Evolutionary conservation across 129 eudicot species (phyloP), one percentile per base, ranked within the genome.

Genomic region (Pittosporum tobira): DNA sequence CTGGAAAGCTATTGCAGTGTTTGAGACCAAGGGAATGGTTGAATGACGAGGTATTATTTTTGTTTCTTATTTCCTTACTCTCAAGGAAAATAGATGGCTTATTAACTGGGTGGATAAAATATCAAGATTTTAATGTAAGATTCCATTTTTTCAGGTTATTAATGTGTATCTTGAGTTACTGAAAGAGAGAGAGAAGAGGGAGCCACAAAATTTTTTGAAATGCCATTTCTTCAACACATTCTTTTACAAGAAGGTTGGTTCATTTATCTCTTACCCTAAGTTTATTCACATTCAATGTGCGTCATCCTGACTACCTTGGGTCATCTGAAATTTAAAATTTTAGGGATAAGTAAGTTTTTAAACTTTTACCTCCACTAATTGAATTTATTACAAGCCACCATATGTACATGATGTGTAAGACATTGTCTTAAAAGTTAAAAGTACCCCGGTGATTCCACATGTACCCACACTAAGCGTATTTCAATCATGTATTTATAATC

Each of bases 161-260:
- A 90, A 90, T 48, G 45, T 90, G 60, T 90, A 90, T 64, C 85
- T 90, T 38, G 95, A 78, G 63, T 68, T 90, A 50, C 72, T 90
- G 74, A 90, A 86, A 78, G 98, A 90, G 75, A 86, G 98, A 79
- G 98, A 90, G 72, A 81, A 68, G 57, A 86, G 82, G 71, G 94
- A 86, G 71, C 95, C 98, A 10, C 31, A 83, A 43, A 86, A 80
- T 63, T 83, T 73, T 57, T 72, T 86, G 68, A 90, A 90, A 61
- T 90, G 95, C 59, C 98, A 90, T 76, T 90, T 90, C 83, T 83
- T 90, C 54, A 90, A 71, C 78, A 90, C 98, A 6, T 90, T 90
- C 73, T 90, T 90, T 64, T 90, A 90, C 74, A 90, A 90, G 69
- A 86, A 86, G 95, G 98, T 90, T 57, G 25, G 95, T 65, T 66